A percentile compares a stretch with the other conserved stretches of the same genome.
These are phyloP conservation scores for Cyclotella cryptica DNA, from an alignment of 108 stramenopile genomes.

Conservation along the genomic window DNA sequence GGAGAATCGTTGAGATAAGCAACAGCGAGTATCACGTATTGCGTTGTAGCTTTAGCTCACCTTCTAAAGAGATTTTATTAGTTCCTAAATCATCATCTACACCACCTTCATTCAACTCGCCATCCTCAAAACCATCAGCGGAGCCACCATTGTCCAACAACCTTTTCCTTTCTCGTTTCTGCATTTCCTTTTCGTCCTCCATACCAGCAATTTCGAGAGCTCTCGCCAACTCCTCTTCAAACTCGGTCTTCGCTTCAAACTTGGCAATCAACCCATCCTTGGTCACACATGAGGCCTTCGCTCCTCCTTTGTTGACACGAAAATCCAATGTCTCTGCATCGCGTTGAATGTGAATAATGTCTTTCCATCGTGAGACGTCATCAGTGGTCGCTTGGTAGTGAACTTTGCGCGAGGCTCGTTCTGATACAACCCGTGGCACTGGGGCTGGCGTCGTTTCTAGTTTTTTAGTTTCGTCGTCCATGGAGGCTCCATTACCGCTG, in stretches of 20 bases:
- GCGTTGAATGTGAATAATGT: constrained; percentile 87
- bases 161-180: constrained; percentile 67
- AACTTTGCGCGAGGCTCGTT: constrained; percentile 87
- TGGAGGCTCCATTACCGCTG: constrained; percentile 12
- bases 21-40: neutral
- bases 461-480: constrained; percentile 16
- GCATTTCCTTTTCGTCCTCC: constrained; percentile 77
- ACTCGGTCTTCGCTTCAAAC: constrained; percentile 88
- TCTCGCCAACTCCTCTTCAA: constrained; percentile 91
- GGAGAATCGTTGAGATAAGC: neutral
- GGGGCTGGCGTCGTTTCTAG: constrained; percentile 77
- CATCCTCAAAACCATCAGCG: constrained; percentile 4
- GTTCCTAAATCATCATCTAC: constrained; percentile 82
- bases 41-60: neutral
- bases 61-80: constrained; percentile 82
- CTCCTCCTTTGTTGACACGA: constrained; percentile 69
- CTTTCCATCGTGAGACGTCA: constrained; percentile 86
- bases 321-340: constrained; percentile 95
- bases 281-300: constrained; percentile 45
- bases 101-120: constrained; percentile 10
- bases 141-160: constrained; percentile 35
- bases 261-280: constrained; percentile 79
- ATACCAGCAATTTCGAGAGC: constrained; percentile 89
- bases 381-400: constrained; percentile 79
- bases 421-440: constrained; percentile 71